phyloP scores from a whole-genome alignment of 2,329 filamentous ascomycete species.

The Mycosphaerella arachidis region DNA sequence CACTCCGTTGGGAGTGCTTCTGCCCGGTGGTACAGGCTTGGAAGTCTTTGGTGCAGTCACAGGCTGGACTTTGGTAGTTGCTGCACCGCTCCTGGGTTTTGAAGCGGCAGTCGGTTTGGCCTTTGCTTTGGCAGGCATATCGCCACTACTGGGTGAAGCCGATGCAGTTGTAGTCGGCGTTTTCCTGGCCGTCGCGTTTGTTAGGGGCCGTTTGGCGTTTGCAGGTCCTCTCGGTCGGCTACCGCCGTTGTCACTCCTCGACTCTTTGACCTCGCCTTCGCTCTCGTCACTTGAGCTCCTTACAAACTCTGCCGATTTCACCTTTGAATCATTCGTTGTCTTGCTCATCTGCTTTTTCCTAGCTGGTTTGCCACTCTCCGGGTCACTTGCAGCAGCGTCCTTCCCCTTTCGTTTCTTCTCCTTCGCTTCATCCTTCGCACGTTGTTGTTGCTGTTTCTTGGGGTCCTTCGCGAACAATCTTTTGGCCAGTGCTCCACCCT shows the following conservation, averaged over 20 bases:
- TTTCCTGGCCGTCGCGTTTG: constrained; percentile 16
- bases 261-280: constrained; percentile 34
- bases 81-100: constrained; percentile 9
- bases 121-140: constrained; percentile 20
- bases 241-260: constrained; percentile 18
- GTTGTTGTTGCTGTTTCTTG: constrained; percentile 38
- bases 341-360: constrained; percentile 24
- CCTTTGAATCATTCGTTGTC: constrained; percentile 40
- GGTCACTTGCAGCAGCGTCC: constrained; percentile 31
- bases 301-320: constrained; percentile 53
- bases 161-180: constrained; percentile 11
- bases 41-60: constrained; percentile 15
- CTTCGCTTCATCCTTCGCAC: constrained; percentile 38
- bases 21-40: constrained; percentile 21
- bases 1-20: constrained; percentile 26
- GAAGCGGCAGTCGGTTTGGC: constrained; percentile 15
- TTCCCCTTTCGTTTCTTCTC: constrained; percentile 44
- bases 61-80: constrained; percentile 10
- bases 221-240: constrained; percentile 18
- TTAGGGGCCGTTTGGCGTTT: constrained; percentile 10
- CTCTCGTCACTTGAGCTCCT: constrained; percentile 47
- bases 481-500: constrained; percentile 37
- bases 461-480: constrained; percentile 39
- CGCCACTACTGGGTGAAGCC: constrained; percentile 21
- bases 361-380: constrained; percentile 25